Evolutionary conservation across 2,329 filamentous ascomycete species (phyloP).

Genomic region (Ophiostoma sp.): DNA sequence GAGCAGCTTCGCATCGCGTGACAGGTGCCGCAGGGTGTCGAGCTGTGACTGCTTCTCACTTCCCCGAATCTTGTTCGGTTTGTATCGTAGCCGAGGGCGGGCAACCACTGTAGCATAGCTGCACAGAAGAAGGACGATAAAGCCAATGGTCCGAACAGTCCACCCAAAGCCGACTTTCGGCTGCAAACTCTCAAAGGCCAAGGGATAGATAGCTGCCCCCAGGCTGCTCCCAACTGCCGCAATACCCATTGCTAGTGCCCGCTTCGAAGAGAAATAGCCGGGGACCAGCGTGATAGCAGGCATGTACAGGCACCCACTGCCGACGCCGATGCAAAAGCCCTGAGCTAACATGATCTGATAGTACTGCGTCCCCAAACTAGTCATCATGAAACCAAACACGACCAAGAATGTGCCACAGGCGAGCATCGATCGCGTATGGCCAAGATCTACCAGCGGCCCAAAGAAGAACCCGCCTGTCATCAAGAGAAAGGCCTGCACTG

Average conservation of each 20-base stretch:
- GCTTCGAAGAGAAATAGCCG: conserved; percentile 57
- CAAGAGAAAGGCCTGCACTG: conserved; percentile 42
- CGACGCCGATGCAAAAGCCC: conserved; percentile 52
- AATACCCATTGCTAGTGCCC: conserved; percentile 55
- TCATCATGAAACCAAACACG: conserved; percentile 42
- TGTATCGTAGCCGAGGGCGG: neutral
- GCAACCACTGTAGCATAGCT: neutral
- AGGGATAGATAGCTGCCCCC: conserved; percentile 38
- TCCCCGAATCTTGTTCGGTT: neutral
- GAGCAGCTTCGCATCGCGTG: conserved; percentile 10
- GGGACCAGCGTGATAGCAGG: conserved; percentile 50
- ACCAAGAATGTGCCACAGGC: conserved; percentile 39
- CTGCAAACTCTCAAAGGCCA: conserved; percentile 16
- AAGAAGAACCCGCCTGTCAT: conserved; percentile 39
- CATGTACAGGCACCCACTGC: conserved; percentile 50
- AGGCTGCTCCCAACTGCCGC: conserved; percentile 54
- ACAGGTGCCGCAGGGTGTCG: conserved; percentile 10
- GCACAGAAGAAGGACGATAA: neutral
- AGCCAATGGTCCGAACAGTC: neutral
- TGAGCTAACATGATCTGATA: conserved; percentile 49
- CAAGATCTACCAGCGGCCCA: conserved; percentile 40
- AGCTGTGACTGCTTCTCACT: neutral
- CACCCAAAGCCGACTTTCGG: neutral
- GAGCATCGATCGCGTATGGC: conserved; percentile 36
- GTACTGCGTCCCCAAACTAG: conserved; percentile 40